These are phyloP conservation scores for Mortierella hygrophila DNA, from an alignment of 192 early-diverging fungal species.

Conservation along the genomic window DNA sequence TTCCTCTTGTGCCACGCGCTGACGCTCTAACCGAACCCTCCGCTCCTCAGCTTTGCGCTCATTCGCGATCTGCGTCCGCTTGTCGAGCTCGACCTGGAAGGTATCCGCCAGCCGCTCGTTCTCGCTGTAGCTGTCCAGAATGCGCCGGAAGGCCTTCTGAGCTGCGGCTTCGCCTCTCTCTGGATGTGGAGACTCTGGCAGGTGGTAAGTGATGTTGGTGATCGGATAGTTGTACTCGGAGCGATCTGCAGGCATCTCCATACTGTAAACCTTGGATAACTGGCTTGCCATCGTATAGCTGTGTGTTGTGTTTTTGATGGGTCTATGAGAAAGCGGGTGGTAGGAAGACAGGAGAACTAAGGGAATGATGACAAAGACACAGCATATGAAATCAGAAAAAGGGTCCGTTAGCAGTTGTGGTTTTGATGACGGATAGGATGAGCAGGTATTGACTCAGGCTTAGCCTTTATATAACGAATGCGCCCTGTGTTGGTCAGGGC, in stretches of 20 bases:
- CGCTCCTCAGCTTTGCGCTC: constrained; percentile 32
- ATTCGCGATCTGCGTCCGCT: constrained; percentile 7
- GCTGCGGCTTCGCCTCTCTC: constrained; percentile 10
- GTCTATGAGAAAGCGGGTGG: not conserved
- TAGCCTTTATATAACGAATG: not conserved
- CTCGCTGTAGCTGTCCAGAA: constrained; percentile 41
- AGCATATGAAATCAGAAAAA: not conserved
- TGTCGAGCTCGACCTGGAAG: constrained; percentile 44
- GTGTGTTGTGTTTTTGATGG: not conserved
- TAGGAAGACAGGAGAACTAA: not conserved
- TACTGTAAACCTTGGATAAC: not conserved
- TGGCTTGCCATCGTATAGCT: not conserved
- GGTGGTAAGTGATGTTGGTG: constrained; percentile 36
- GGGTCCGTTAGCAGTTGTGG: not conserved
- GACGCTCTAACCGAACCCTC: constrained; percentile 13
- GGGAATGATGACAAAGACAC: not conserved
- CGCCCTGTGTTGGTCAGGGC: not conserved
- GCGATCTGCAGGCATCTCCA: not conserved
- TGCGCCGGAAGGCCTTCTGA: constrained; percentile 33
- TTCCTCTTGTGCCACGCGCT: constrained; percentile 15
- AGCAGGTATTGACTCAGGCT: not conserved
- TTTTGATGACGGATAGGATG: not conserved
- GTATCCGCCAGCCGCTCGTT: constrained; percentile 36
- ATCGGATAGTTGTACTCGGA: constrained; percentile 27
- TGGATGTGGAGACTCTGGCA: constrained; percentile 1